Base-by-base conservation (phyloP, 257 asterid species). In the Capsicum chinense region DNA sequence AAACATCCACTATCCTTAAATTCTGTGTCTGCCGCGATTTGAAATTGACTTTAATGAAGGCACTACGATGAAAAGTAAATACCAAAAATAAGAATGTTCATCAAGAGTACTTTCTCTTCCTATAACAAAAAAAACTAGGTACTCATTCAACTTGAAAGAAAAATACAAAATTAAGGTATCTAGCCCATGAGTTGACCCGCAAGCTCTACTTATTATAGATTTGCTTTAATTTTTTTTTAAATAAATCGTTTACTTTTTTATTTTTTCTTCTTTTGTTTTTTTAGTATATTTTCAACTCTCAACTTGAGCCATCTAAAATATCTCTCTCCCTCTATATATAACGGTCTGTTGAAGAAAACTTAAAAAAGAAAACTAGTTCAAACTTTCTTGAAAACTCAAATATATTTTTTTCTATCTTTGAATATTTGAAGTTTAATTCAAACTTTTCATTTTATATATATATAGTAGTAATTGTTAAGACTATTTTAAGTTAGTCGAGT, bases 331-430 rank as follows among this genome's bases (percentile, higher is more conserved):
- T 74, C 5, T 71, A 0, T 78, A 59, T 85, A 85, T 83, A 85
- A 35, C 60, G 42, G 85, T 84, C 59, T 50, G n/a, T 54, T 79
- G 12, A 17, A 48, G 85, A 70, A 74, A 83, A 19, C 44, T 60
- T 66, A 17, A 2, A 58, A 13, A 14, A 56, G 5, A 16, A 15
- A 9, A 44, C 2, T 37, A 48, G 39, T 54, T 39, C 44, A 39
- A 39, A 87, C 80, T 26, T 68, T 59, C 26, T 62, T 74, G 33
- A 59, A 52, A 60, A 74, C 57, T 7, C 13, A 74, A 50, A 26
- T 26, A 26, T 26, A 26, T 26, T 12, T 19, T 48, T 8, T 48
- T 48, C 5, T 6, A 0, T 48, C 44, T 74, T 4, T 21, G 19
- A 50, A 6, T 50, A 39, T 26, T 50, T 48, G 44, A 9, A 35